A percentile compares a stretch with the other conserved stretches of the same genome.
phyloP scores from a whole-genome alignment of 805 yeast genomes.

The Candida berthetii region DNA sequence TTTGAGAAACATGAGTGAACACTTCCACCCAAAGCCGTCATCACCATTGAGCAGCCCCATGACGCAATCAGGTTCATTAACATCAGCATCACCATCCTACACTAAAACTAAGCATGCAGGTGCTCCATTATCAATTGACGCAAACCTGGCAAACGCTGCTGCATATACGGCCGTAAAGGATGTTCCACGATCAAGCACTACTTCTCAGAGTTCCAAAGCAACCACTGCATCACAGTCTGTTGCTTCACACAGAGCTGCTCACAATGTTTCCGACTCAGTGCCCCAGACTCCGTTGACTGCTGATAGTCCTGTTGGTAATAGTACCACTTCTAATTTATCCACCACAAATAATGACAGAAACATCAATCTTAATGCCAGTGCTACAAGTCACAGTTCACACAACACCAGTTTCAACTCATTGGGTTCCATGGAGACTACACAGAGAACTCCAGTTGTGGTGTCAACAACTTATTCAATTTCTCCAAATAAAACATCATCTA shows the following conservation, averaged over 20 bases:
- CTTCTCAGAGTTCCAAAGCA: no score
- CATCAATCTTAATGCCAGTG: no score
- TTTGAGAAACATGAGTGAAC: not conserved
- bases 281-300: no score
- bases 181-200: no score
- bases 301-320: no score
- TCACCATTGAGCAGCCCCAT: not conserved
- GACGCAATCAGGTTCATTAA: not conserved
- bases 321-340: no score
- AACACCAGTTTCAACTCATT: not conserved
- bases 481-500: no score
- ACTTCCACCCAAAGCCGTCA: not conserved
- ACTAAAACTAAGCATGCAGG: not conserved
- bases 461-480: not conserved
- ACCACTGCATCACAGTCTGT: no score
- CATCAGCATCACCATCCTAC: not conserved
- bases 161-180: not conserved
- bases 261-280: no score
- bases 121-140: not conserved
- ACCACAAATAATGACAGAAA: no score
- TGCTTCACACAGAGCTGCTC: no score
- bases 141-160: not conserved
- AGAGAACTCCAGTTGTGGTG: not conserved
- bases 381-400: no score
- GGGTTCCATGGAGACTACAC: not conserved